Conservation (phyloP, 371 early-diverging fungal species). For the Syncephalastrum monosporum region DNA sequence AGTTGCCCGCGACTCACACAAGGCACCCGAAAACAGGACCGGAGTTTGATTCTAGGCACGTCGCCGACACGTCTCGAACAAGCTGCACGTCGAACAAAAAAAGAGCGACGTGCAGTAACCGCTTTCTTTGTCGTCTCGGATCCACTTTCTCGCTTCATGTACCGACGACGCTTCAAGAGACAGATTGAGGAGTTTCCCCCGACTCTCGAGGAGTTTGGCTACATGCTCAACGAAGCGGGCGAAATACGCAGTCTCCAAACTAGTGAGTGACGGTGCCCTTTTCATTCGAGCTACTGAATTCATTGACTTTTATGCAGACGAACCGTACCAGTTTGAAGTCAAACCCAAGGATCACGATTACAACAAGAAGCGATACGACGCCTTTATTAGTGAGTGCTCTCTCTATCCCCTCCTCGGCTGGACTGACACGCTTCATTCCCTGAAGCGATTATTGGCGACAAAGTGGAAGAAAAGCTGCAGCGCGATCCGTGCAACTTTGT, state of each 20-base stretch:
- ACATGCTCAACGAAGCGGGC: conserved; percentile 37
- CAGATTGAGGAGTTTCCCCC: conserved; percentile 30
- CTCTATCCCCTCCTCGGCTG: neutral
- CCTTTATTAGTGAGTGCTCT: conserved; percentile 31
- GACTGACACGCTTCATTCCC: neutral
- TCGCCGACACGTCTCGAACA: too few species aligned
- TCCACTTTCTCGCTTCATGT: conserved; percentile 6
- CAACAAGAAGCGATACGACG: conserved; percentile 42
- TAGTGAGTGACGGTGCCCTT: conserved; percentile 13
- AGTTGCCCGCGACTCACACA: too few species aligned
- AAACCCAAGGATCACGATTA: conserved; percentile 35
- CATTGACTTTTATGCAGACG: conserved; percentile 16
- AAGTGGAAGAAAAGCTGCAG: conserved; percentile 32
- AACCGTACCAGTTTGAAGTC: conserved; percentile 36
- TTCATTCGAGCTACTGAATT: neutral
- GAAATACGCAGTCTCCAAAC: conserved; percentile 28
- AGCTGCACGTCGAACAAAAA: too few species aligned
- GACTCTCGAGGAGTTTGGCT: conserved; percentile 40
- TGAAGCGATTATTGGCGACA: conserved; percentile 38
- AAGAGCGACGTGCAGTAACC: too few species aligned
- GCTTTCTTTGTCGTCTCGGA: too few species aligned
- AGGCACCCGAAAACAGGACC: too few species aligned
- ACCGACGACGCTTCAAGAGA: conserved; percentile 21
- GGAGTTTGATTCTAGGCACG: too few species aligned
- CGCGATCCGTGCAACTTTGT: conserved; percentile 28